Base-by-base conservation (phyloP, 371 early-diverging fungal genomes). In the Phascolomyces articulosus region DNA sequence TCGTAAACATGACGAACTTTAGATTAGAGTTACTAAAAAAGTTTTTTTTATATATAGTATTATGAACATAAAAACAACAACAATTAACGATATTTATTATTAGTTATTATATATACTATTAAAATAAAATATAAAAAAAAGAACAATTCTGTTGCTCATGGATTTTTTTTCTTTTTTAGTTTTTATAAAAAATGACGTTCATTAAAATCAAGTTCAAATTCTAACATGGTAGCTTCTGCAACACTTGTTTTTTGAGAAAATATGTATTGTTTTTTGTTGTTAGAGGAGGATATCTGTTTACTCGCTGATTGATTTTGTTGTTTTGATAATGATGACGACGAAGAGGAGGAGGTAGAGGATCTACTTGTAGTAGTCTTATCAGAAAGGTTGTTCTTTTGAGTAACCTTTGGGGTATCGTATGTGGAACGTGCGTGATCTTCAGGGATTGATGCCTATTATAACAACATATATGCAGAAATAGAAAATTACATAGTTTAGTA, bases 151-250 rank as follows among this genome's bases (percentile, higher is more conserved):
- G n/a, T 29, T 55, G 38, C 20, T 29, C 56, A 55, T 55, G 9
- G 15, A 29, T 55, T 29, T 15, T 13, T 23, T 51, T 23, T 24
- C 23, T 24, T 44, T 51, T 51, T 18, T 51, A 23, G 23, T 34
- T 34, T 44, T 23, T 51, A 51, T 51, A 51, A 51, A 23, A 6
- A n/a, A 24, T 24, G 23, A 18, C 51, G 24, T 24, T 51, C 51
- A 51, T 51, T 51, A 28, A 44, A 40, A 47, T 59, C 47, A n/a
- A 59, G 40, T 59, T 59, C 60, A 59, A 59, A 59, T 29, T 59
- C 60, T 23, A 59, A 26, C 60, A 44, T 59, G n/a, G 60, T 59
- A 15, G 60, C 60, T 47, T 59, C 60, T 59, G 60, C 44, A 47
- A 59, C 15, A 23, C 23, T 29, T 24, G 40, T 47, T 44, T n/a